phyloP scores from a whole-genome alignment of 1,284 basidiomycete genomes.

The Cryptococcus sp. region DNA sequence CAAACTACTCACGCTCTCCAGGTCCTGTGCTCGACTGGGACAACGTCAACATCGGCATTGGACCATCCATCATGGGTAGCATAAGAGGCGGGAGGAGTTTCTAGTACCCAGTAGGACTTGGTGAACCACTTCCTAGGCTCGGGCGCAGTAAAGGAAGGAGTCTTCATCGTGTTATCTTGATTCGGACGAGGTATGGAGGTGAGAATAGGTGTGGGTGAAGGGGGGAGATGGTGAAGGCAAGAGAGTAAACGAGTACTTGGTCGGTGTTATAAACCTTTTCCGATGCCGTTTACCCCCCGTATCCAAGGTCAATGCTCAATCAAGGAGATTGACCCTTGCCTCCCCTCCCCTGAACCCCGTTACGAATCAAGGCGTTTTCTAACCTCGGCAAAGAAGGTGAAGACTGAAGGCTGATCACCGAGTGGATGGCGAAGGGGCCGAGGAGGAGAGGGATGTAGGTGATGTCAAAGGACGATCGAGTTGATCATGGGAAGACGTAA shows the following conservation, averaged over 20 bases:
- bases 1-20: slow-evolving; percentile 35
- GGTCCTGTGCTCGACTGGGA: slow-evolving; percentile 32
- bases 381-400: too few relatives aligned
- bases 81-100: slow-evolving; percentile 37
- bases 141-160: slow-evolving; percentile 8
- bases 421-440: too few relatives aligned
- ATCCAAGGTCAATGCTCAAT: background rate
- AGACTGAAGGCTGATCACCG: too few relatives aligned
- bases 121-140: slow-evolving; percentile 30
- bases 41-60: slow-evolving; percentile 40
- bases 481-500: background rate
- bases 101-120: slow-evolving; percentile 32
- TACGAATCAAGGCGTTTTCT: too few relatives aligned
- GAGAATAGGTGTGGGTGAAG: background rate
- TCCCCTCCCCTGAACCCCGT: too few relatives aligned
- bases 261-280: background rate
- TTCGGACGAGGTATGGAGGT: background rate
- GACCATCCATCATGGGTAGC: slow-evolving; percentile 38
- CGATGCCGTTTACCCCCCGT: background rate
- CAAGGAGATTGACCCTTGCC: too few relatives aligned
- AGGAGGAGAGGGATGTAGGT: background rate
- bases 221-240: background rate
- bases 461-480: background rate
- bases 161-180: background rate
- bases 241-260: background rate